These are phyloP conservation scores for Alternaria angustiovoidea DNA, from an alignment of 2,329 filamentous ascomycete species.

Conservation along the genomic window DNA sequence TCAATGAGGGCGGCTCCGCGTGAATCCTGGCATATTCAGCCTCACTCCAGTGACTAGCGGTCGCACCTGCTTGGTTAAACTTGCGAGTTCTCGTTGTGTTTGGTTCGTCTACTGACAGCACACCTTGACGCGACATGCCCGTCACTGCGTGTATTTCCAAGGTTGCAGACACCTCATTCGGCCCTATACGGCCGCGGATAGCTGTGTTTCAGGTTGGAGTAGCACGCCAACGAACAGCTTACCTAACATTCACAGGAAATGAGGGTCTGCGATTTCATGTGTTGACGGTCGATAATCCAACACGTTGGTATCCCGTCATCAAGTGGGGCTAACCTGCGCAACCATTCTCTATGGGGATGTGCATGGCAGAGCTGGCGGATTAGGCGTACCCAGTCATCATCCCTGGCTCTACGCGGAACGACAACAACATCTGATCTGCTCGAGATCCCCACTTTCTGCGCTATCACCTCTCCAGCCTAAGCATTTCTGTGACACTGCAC, in stretches of 20 bases:
- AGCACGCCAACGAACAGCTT: not conserved
- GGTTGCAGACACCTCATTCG: not conserved
- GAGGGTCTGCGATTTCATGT: not conserved
- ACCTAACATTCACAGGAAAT: not conserved
- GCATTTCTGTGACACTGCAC: not conserved
- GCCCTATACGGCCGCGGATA: slow-evolving; percentile 16
- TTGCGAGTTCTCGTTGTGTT: not conserved
- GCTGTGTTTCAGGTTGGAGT: not conserved
- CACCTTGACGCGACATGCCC: not conserved
- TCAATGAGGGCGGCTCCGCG: slow-evolving; percentile 7
- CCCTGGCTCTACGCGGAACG: slow-evolving; percentile 3
- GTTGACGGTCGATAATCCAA: not conserved
- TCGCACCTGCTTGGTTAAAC: not conserved
- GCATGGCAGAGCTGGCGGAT: slow-evolving; percentile 8
- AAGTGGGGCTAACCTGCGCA: slow-evolving; percentile 4
- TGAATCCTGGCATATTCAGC: slow-evolving; percentile 24
- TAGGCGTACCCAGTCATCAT: slow-evolving; percentile 1
- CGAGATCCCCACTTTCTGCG: slow-evolving; percentile 1
- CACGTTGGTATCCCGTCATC: slow-evolving; percentile 5
- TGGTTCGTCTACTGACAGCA: not conserved
- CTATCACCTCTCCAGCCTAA: not conserved
- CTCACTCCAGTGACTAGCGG: slow-evolving; percentile 8
- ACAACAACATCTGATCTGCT: slow-evolving; percentile 1
- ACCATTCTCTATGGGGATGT: slow-evolving; percentile 6
- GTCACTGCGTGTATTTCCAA: slow-evolving; percentile 3